These are phyloP conservation scores for Monosporascus sp. DNA, from an alignment of 2,329 filamentous ascomycete species.

Conservation along the genomic window DNA sequence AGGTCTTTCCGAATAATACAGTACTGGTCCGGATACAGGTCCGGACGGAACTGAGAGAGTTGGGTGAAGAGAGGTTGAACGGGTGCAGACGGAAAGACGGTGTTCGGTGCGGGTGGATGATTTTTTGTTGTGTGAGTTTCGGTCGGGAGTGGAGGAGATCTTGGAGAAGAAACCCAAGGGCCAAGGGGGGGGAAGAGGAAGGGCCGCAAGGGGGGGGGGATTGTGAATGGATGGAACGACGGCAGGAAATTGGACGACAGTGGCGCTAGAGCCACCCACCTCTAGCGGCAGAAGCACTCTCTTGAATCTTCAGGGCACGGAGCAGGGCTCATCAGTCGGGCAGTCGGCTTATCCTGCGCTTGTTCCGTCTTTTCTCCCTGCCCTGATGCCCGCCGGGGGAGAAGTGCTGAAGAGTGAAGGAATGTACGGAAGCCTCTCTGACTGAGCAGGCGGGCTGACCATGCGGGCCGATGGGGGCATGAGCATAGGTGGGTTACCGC, in stretches of 20 bases:
- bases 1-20: constrained; percentile 8
- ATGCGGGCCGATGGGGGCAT: not conserved
- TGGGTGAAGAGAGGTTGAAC: constrained; percentile 21
- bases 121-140: constrained; percentile 21
- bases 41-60: constrained; percentile 19
- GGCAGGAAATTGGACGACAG: not conserved
- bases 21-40: constrained; percentile 19
- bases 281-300: not conserved
- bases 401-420: too few species aligned
- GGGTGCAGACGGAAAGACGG: constrained; percentile 26
- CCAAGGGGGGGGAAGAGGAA: not conserved
- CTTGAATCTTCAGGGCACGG: not conserved
- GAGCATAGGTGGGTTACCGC: not conserved
- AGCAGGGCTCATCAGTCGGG: not conserved
- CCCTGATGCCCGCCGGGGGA: too few species aligned
- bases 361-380: not conserved
- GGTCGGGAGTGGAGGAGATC: constrained; percentile 27
- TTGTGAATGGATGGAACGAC: not conserved
- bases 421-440: too few species aligned
- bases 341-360: not conserved
- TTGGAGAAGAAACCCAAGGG: constrained; percentile 2
- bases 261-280: not conserved
- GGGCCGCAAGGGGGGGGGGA: not conserved
- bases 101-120: constrained; percentile 26
- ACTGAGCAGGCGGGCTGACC: not conserved